Percentiles rank a stretch among this genome's conserved stretches.
Conservation (phyloP, 2,329 filamentous ascomycete species). For the Peltaster fructicola region DNA sequence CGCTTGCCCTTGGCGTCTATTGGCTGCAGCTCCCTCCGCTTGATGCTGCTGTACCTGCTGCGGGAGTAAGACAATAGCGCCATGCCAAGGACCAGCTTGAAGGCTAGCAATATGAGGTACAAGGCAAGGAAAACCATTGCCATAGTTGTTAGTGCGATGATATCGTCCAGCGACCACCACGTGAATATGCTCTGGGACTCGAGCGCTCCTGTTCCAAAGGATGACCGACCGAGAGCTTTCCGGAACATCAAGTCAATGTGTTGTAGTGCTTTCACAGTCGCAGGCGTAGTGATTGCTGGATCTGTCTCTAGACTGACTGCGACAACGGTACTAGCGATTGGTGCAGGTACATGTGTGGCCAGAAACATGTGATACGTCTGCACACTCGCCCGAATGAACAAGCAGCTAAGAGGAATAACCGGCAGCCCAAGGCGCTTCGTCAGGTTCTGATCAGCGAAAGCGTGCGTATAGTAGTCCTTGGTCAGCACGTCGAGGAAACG, state of each 20-base stretch:
- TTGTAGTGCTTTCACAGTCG: conserved; percentile 59
- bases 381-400: conserved; percentile 85
- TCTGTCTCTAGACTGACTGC: conserved; percentile 41
- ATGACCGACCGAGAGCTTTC: conserved; percentile 55
- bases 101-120: conserved; percentile 68
- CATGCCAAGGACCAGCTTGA: conserved; percentile 70
- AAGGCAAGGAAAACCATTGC: conserved; percentile 66
- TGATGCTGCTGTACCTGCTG: conserved; percentile 66
- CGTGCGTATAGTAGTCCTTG: conserved; percentile 96
- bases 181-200: conserved; percentile 18
- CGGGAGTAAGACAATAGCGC: conserved; percentile 61
- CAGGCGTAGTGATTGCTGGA: conserved; percentile 38
- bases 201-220: conserved; percentile 36
- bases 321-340: conserved; percentile 48
- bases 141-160: conserved; percentile 65
- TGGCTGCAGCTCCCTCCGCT: conserved; percentile 39
- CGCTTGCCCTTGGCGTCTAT: conserved; percentile 51
- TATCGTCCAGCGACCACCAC: conserved; percentile 50
- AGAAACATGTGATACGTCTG: conserved; percentile 99
- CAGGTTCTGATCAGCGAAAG: conserved; percentile 77
- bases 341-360: conserved; percentile 64
- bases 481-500: conserved; percentile 84
- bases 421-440: conserved; percentile 80
- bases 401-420: conserved; percentile 77
- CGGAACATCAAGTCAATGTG: conserved; percentile 64